Evolutionary conservation across 1,284 basidiomycete genomes (phyloP).

Genomic region (Irpex rosettiformis): DNA sequence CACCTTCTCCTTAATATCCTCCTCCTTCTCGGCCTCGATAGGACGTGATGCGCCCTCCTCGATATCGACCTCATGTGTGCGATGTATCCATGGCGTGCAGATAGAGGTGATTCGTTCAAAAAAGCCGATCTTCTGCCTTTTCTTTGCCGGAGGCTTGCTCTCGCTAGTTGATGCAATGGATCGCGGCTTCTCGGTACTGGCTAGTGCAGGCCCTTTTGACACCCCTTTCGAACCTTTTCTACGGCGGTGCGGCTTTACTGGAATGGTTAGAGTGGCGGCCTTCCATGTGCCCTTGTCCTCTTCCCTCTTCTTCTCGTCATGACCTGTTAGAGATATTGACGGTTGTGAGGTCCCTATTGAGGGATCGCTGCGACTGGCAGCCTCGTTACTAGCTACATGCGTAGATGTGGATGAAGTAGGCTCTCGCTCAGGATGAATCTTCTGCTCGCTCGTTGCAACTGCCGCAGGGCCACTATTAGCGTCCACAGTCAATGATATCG

Average conservation of each 20-base stretch:
- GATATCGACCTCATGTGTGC: slow-evolving; percentile 35
- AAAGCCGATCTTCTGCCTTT: slow-evolving; percentile 38
- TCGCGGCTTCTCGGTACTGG: slow-evolving; percentile 25
- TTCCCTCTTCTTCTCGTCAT: slow-evolving; percentile 13
- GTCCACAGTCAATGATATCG: background rate
- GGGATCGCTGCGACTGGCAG: slow-evolving; percentile 8
- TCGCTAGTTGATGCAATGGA: slow-evolving; percentile 17
- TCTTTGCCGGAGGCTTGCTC: slow-evolving; percentile 20
- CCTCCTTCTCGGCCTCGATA: slow-evolving; percentile 17
- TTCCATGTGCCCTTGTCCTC: slow-evolving; percentile 18
- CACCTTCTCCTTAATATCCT: slow-evolving; percentile 28
- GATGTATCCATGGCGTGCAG: slow-evolving; percentile 44
- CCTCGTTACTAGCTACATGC: slow-evolving; percentile 4
- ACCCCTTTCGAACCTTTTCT: slow-evolving; percentile 27
- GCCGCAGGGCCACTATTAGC: background rate
- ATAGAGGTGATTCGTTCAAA: slow-evolving; percentile 42
- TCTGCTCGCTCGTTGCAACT: background rate
- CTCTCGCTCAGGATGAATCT: background rate
- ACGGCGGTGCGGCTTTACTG: slow-evolving; percentile 23
- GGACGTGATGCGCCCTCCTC: slow-evolving; percentile 23
- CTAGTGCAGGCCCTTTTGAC: slow-evolving; percentile 29
- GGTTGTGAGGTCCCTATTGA: slow-evolving; percentile 7
- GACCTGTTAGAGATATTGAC: background rate
- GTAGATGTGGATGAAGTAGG: background rate
- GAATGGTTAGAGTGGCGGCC: slow-evolving; percentile 17